A percentile compares a stretch with the other conserved stretches of the same genome.
Evolutionary conservation across 257 asterid genomes (phyloP).

Genomic region (Penstemon newberryi): DNA sequence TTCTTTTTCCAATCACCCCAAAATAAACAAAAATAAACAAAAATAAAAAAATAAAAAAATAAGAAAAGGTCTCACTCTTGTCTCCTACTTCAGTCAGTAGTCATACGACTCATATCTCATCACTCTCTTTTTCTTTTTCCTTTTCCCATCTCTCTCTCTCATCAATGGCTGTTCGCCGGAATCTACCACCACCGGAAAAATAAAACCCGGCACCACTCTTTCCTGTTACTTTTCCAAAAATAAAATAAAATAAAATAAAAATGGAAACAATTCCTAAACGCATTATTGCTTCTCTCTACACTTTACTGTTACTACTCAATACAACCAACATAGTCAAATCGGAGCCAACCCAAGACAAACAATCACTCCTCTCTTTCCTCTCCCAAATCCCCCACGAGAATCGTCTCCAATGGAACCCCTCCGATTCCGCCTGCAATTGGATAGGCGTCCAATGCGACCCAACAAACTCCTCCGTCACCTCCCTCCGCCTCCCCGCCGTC

Average conservation of each 20-base stretch:
- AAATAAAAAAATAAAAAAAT: no score
- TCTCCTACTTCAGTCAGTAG: background rate
- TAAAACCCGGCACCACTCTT: background rate
- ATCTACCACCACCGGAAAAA: background rate
- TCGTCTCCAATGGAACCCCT: constrained; percentile 71
- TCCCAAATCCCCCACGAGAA: constrained; percentile 59
- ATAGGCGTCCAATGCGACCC: constrained; percentile 74
- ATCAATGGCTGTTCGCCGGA: background rate
- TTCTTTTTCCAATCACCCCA: background rate
- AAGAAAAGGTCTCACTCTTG: background rate
- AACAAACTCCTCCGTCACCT: constrained; percentile 54
- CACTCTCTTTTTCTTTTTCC: background rate
- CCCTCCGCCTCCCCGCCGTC: constrained; percentile 78
- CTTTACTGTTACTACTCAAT: background rate
- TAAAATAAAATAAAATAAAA: no score
- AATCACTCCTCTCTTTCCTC: constrained; percentile 69
- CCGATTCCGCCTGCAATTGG: constrained; percentile 76
- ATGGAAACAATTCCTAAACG: no score
- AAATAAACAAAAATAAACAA: background rate
- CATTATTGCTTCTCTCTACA: background rate
- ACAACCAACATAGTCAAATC: constrained; percentile 36
- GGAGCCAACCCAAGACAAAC: constrained; percentile 78
- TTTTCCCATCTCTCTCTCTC: background rate
- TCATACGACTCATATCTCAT: background rate
- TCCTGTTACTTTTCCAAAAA: no score